Percentiles rank a stretch among this genome's conserved stretches.
Conservation (phyloP, 2,329 filamentous ascomycete species). For the Graphiopsis chlorocephala region DNA sequence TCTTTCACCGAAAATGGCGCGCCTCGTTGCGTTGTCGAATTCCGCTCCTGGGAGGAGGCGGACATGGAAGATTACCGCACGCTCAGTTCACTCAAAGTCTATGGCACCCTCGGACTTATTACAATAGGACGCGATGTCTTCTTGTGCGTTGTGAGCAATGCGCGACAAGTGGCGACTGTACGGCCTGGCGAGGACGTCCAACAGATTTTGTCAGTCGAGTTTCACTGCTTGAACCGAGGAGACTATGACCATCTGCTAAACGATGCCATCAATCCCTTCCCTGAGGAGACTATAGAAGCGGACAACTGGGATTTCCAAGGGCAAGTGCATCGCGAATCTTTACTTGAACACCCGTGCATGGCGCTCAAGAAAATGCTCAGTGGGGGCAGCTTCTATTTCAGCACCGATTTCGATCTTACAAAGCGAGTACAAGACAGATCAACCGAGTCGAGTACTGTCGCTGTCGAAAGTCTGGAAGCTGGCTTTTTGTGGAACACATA, state of each 20-base stretch:
- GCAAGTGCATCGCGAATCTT: slow-evolving; percentile 61
- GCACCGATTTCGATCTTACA: slow-evolving; percentile 95
- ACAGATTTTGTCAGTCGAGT: slow-evolving; percentile 81
- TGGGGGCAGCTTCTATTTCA: slow-evolving; percentile 96
- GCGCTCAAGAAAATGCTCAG: slow-evolving; percentile 88
- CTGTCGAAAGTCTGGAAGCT: slow-evolving; percentile 89
- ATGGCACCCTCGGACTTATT: slow-evolving; percentile 85
- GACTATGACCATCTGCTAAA: slow-evolving; percentile 77
- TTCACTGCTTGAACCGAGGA: slow-evolving; percentile 83
- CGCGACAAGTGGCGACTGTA: slow-evolving; percentile 74
- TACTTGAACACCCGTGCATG: slow-evolving; percentile 82
- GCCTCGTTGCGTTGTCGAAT: slow-evolving; percentile 83
- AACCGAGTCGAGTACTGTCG: slow-evolving; percentile 61
- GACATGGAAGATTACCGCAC: slow-evolving; percentile 74
- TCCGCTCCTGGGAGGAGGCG: slow-evolving; percentile 61
- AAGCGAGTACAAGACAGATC: slow-evolving; percentile 83
- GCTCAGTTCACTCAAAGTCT: slow-evolving; percentile 69
- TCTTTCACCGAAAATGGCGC: slow-evolving; percentile 38
- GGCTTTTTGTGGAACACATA: slow-evolving; percentile 97
- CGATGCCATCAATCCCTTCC: slow-evolving; percentile 56
- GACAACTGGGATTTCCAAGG: slow-evolving; percentile 54
- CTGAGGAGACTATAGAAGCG: slow-evolving; percentile 51
- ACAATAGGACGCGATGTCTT: slow-evolving; percentile 83
- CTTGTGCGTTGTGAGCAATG: slow-evolving; percentile 80
- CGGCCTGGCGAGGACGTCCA: slow-evolving; percentile 86